These are phyloP conservation scores for Paracamarosporium sp. DNA, from an alignment of 2,329 filamentous ascomycete species.

Conservation along the genomic window DNA sequence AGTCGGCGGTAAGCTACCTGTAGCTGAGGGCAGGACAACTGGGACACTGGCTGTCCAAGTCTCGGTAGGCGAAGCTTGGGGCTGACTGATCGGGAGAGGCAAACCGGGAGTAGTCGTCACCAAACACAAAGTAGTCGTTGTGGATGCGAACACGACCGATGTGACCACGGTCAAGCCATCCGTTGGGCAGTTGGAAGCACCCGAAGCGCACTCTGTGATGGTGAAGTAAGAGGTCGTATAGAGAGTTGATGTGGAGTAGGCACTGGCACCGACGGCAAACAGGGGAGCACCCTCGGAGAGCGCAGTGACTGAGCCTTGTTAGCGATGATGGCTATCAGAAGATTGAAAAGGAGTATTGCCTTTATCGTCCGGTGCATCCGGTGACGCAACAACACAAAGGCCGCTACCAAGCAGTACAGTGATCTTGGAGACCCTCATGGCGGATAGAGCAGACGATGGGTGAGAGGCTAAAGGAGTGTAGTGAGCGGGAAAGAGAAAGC, in stretches of 20 bases:
- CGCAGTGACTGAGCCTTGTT: neutral
- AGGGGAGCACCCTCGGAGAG: neutral
- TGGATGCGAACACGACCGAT: constrained; percentile 44
- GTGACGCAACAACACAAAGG: constrained; percentile 25
- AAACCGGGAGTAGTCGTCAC: neutral
- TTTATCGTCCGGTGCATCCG: constrained; percentile 14
- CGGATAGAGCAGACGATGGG: constrained; percentile 17
- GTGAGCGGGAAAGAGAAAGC: constrained; percentile 18
- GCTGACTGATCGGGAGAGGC: neutral
- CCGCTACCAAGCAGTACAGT: constrained; percentile 30
- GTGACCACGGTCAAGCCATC: constrained; percentile 46
- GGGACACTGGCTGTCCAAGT: neutral
- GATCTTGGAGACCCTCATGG: constrained; percentile 37
- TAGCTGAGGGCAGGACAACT: neutral
- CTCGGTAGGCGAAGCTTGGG: neutral
- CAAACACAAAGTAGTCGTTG: constrained; percentile 24
- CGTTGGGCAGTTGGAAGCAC: constrained; percentile 48
- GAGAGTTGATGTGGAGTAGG: constrained; percentile 36
- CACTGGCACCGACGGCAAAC: constrained; percentile 34
- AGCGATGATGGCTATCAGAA: neutral
- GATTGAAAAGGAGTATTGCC: neutral
- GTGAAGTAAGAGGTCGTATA: constrained; percentile 27
- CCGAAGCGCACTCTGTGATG: constrained; percentile 31
- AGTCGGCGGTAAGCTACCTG: neutral
- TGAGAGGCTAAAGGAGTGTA: constrained; percentile 27